Base-by-base conservation (phyloP, 2,329 filamentous ascomycete species). In the Byssochlamys sp. region DNA sequence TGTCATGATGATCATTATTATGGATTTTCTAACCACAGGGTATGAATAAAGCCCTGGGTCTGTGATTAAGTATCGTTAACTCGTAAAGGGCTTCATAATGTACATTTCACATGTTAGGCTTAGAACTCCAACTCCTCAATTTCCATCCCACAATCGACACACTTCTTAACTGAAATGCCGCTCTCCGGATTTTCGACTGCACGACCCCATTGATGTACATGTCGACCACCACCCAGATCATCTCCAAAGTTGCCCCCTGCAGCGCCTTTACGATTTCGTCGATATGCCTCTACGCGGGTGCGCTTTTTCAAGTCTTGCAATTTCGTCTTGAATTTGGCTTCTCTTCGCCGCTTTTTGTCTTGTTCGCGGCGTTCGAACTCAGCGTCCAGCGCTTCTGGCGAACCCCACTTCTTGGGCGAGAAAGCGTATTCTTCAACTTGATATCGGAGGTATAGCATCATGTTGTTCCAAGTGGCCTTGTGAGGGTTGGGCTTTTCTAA, bases 361-460 rank as follows among this genome's bases (percentile, higher is more conserved):
- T 77, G 75, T 69, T 91, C 86, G 19, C 92, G 82, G 61, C 83
- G 83, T 71, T 88, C 89, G 66, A 94, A 97, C 74, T 97, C 92
- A 4, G 83, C 89, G 69, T 97, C 94, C 3, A 97, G 76, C 0
- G 86, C 88, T 68, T 94, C 91, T 0, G 89, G 75, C 0, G 87
- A 90, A 0, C 94, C 94, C 94, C 94, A 99, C 76, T 96, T 96
- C 62, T 84, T 85, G 1, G 81, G 73, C 0, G 77, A 84, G 66
- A 97, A 87, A 0, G 92, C 94, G 69, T 96, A 96, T 57, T 91
- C 90, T 69, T 99, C 94, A 1, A 99, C 89, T 69, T 99, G 94
- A 60, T 85, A 95, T 0, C 94, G 87, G 25, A 99, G 79, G 70
- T 94, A 99, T 2, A 99, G 82, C 87, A 96, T 96, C 94, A 99